Evolutionary conservation across 306 rosid species (phyloP).

Genomic region (Dalbergia oliveri): DNA sequence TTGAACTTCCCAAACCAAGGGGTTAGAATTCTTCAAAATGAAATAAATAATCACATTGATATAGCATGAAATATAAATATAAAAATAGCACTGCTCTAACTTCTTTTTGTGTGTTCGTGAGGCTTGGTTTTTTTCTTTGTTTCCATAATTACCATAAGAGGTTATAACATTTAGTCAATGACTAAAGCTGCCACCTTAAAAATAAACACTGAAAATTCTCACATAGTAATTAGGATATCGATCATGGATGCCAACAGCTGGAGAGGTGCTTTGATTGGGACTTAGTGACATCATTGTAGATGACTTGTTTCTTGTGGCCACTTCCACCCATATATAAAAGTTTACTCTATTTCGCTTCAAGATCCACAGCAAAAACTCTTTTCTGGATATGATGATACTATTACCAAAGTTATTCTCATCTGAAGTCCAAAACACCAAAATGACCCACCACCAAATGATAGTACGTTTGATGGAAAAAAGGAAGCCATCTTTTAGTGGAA

Average conservation of each 20-base stretch:
- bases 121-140: not conserved
- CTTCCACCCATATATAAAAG: conserved; percentile 14
- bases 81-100: no score
- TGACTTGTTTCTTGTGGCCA: conserved; percentile 28
- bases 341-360: not conserved
- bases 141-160: not conserved
- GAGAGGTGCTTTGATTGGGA: not conserved
- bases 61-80: no score
- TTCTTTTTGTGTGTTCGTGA: no score
- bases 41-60: no score
- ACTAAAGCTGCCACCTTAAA: not conserved
- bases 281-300: conserved; percentile 26
- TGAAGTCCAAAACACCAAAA: conserved; percentile 36
- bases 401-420: conserved; percentile 6
- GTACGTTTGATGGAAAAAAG: conserved; percentile 39
- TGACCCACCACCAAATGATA: conserved; percentile 50
- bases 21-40: no score
- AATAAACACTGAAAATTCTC: not conserved
- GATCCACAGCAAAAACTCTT: not conserved
- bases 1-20: no score
- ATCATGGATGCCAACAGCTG: not conserved
- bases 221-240: not conserved
- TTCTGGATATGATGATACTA: conserved; percentile 30
- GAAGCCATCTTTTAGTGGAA: conserved; percentile 57
- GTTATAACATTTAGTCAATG: not conserved